These are phyloP conservation scores for Neurospora sp. DNA, from an alignment of 495 filamentous ascomycete genomes.

Conservation along the genomic window DNA sequence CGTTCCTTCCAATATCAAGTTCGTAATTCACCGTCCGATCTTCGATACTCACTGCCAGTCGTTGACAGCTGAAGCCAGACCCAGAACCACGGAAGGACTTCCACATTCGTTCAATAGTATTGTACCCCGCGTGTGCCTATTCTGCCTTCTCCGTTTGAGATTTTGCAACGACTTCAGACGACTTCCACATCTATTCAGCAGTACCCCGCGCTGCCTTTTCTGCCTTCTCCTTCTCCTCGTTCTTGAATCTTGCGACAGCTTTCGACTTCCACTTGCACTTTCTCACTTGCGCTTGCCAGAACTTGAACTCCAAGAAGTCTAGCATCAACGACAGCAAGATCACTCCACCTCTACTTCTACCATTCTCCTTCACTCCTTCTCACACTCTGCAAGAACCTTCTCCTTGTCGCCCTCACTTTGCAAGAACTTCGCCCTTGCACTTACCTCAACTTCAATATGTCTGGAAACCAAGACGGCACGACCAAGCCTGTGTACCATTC, in stretches of 20 bases:
- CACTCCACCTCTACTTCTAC: no score
- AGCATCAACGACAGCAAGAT: not conserved
- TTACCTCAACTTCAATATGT: not conserved
- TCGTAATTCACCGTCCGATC: not conserved
- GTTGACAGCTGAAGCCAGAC: not conserved
- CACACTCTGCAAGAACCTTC: no score
- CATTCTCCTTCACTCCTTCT: no score
- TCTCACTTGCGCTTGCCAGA: not conserved
- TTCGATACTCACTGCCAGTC: not conserved
- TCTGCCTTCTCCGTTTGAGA: not conserved
- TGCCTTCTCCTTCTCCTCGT: not conserved
- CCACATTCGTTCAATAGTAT: not conserved
- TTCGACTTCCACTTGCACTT: not conserved
- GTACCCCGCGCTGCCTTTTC: not conserved
- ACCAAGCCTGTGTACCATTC: no score
- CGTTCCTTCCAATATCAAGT: not conserved
- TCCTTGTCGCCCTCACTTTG: no score
- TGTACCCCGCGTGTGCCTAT: not conserved
- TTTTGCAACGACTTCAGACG: not conserved
- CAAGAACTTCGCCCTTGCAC: no score
- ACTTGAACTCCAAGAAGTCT: not conserved
- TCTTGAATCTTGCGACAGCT: not conserved
- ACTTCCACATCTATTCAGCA: not conserved
- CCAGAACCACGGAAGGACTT: no score
- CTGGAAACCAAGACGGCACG: no score